A percentile compares a stretch with the other conserved stretches of the same genome.
Evolutionary conservation across 2,329 filamentous ascomycete genomes (phyloP).

Genomic region (Colletotrichum agaves): DNA sequence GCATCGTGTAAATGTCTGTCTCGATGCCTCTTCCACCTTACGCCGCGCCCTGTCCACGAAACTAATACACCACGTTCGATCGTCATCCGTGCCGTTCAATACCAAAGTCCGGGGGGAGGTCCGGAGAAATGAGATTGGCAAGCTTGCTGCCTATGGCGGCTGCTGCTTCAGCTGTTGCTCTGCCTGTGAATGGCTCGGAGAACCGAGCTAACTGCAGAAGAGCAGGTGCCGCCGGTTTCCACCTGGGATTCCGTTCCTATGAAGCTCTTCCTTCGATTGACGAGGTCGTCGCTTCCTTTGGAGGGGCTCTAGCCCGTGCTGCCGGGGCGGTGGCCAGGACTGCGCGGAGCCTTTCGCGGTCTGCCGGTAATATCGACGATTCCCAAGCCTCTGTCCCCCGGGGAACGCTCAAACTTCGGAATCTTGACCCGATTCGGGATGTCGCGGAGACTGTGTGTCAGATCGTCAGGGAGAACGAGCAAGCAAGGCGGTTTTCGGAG

Average conservation of each 20-base stretch:
- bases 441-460: neutral
- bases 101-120: neutral
- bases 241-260: neutral
- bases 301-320: neutral
- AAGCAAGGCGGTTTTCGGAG: neutral
- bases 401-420: neutral
- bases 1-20: neutral
- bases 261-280: neutral
- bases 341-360: neutral
- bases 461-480: neutral
- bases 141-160: conserved; percentile 4
- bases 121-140: conserved; percentile 12
- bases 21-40: neutral
- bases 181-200: neutral
- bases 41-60: neutral
- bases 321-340: neutral
- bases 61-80: neutral
- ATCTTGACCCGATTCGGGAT: neutral
- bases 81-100: neutral
- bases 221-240: neutral
- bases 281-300: neutral
- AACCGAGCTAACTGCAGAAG: neutral
- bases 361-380: neutral
- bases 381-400: no score
- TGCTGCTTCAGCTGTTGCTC: neutral